These are phyloP conservation scores for Aspergillus ostianus DNA, from an alignment of 495 filamentous ascomycete species.

Conservation along the genomic window DNA sequence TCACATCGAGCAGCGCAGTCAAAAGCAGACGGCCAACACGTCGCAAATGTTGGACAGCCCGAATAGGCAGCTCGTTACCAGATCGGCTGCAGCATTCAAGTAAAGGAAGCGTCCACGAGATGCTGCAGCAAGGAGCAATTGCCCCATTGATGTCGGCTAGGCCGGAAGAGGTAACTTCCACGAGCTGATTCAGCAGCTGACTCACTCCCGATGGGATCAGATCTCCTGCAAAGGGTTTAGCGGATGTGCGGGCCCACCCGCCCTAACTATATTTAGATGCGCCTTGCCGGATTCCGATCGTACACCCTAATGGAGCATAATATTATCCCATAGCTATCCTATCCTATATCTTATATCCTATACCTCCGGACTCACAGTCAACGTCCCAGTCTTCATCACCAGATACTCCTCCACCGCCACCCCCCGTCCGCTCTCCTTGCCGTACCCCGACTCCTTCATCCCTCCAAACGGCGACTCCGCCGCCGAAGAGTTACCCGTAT, in stretches of 20 bases:
- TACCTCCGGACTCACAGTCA: slow-evolving; percentile 46
- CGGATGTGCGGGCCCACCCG: neutral
- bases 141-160: slow-evolving; percentile 7
- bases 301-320: no score
- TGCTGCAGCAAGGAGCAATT: neutral
- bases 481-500: slow-evolving; percentile 65
- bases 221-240: neutral
- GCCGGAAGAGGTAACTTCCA: slow-evolving; percentile 20
- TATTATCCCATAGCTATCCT: neutral
- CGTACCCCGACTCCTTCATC: slow-evolving; percentile 74
- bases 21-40: neutral
- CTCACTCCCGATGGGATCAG: neutral
- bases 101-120: slow-evolving; percentile 3
- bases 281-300: neutral
- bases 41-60: slow-evolving; percentile 11
- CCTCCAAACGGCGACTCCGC: slow-evolving; percentile 74
- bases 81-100: slow-evolving; percentile 3
- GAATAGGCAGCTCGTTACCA: slow-evolving; percentile 6
- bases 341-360: neutral
- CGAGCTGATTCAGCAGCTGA: slow-evolving; percentile 12
- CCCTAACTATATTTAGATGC: neutral
- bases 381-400: slow-evolving; percentile 68
- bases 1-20: neutral
- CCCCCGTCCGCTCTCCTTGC: slow-evolving; percentile 73
- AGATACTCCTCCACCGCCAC: slow-evolving; percentile 69